phyloP scores from a whole-genome alignment of 352 stramenopile species.

The Saprolegnia diclina region DNA sequence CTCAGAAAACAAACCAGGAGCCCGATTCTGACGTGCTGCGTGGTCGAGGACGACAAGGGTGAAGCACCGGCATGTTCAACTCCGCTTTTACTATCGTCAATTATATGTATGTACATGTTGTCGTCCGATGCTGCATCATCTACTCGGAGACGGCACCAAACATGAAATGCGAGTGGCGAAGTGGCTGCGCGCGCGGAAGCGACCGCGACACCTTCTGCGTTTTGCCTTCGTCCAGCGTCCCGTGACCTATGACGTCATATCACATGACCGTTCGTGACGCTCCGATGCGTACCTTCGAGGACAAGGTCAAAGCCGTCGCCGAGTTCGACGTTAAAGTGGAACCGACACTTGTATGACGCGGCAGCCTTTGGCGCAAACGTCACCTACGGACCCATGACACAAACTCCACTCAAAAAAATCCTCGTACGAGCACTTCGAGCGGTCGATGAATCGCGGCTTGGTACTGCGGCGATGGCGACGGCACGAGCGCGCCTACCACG shows the following conservation, averaged over 20 bases:
- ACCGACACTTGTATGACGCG: conserved; percentile 53
- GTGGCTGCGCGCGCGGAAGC: conserved; percentile 9
- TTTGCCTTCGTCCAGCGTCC: conserved; percentile 51
- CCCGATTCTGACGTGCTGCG: no score
- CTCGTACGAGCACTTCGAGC: conserved; percentile 33
- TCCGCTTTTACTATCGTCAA: no score
- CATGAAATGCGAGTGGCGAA: conserved; percentile 25
- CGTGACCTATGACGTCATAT: conserved; percentile 29
- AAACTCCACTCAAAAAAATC: neutral
- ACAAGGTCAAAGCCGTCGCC: conserved; percentile 64
- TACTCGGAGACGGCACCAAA: conserved; percentile 18
- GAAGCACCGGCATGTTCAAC: no score
- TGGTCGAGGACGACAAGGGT: no score
- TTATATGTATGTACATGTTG: no score
- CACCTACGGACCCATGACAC: conserved; percentile 21
- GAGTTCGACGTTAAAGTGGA: conserved; percentile 55
- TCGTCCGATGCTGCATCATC: neutral
- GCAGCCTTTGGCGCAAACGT: conserved; percentile 42
- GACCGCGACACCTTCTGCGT: neutral
- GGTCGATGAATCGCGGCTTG: conserved; percentile 36
- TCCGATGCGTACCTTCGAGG: conserved; percentile 36
- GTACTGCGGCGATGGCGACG: conserved; percentile 37
- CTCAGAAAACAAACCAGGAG: no score
- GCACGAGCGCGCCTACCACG: conserved; percentile 37
- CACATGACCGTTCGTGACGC: neutral